phyloP scores from a whole-genome alignment of 495 filamentous ascomycete species.

The Daldinia loculata region DNA sequence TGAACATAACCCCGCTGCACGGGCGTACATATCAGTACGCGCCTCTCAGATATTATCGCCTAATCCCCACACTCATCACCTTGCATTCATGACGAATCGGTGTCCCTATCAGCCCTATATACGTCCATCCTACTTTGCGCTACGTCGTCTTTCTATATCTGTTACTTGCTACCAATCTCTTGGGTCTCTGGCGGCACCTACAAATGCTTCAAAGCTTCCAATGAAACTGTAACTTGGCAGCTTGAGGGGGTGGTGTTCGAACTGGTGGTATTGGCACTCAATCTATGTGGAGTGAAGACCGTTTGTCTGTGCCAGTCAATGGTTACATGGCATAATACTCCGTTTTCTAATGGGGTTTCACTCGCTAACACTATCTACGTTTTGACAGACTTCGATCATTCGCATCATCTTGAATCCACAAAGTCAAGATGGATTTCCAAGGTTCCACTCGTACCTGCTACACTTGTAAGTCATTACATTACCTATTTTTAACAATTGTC shows the following conservation, averaged over 20 bases:
- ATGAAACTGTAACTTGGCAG: background rate
- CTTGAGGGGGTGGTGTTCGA: background rate
- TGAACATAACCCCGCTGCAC: conserved; percentile 4
- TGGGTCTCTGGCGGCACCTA: conserved; percentile 7
- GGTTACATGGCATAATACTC: conserved; percentile 4
- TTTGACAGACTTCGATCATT: background rate
- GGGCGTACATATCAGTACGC: background rate
- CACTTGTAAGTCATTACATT: conserved; percentile 54
- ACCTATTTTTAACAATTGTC: background rate
- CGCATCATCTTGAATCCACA: background rate
- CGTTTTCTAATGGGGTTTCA: background rate
- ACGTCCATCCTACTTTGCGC: background rate
- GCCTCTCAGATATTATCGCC: background rate
- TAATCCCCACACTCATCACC: conserved; percentile 14
- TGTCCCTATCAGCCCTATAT: conserved; percentile 13
- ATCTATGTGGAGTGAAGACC: background rate
- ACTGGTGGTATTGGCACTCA: background rate
- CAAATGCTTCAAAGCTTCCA: conserved; percentile 12
- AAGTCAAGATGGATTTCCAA: conserved; percentile 52
- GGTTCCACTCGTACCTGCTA: conserved; percentile 54
- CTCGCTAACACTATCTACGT: conserved; percentile 1
- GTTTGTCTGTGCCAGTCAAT: conserved; percentile 1
- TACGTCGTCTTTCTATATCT: conserved; percentile 8
- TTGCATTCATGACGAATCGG: conserved; percentile 15
- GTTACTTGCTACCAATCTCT: conserved; percentile 3